These are phyloP conservation scores for Sistotremastrum suecicum DNA, from an alignment of 768 basidiomycete species.

Conservation along the genomic window DNA sequence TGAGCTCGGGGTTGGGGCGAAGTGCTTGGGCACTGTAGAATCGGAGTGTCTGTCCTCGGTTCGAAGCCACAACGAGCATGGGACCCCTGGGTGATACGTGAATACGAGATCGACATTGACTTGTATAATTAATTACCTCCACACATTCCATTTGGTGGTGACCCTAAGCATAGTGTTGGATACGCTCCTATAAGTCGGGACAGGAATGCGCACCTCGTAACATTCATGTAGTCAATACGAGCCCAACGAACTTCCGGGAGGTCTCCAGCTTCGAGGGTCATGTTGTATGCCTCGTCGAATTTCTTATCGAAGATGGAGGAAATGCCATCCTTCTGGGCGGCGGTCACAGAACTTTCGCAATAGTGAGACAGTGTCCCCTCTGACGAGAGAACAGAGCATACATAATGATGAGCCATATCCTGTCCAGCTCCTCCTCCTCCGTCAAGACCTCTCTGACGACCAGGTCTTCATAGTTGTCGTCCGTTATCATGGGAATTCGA, in stretches of 20 bases:
- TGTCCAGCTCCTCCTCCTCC: conserved; percentile 46
- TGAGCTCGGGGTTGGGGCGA: conserved; percentile 39
- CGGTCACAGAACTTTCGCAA: conserved; percentile 37
- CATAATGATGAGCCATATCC: conserved; percentile 74
- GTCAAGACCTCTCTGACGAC: conserved; percentile 58
- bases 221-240: conserved; percentile 78
- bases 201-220: conserved; percentile 27
- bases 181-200: too few species aligned
- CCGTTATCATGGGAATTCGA: conserved; percentile 67
- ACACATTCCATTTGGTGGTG: conserved; percentile 77
- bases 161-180: conserved; percentile 18
- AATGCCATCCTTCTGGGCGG: conserved; percentile 43
- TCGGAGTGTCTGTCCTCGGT: conserved; percentile 66
- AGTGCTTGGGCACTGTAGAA: conserved; percentile 61
- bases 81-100: conserved; percentile 43
- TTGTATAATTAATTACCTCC: conserved; percentile 40
- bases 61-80: conserved; percentile 49
- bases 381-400: conserved; percentile 21
- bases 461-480: conserved; percentile 61
- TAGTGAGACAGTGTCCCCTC: background rate
- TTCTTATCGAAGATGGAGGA: conserved; percentile 58
- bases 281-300: conserved; percentile 65
- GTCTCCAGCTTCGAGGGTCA: conserved; percentile 41
- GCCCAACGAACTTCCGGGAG: conserved; percentile 67
- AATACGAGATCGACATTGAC: background rate